These are phyloP conservation scores for Hagleromyces aurorensis DNA, from an alignment of 805 yeast species.

Conservation along the genomic window DNA sequence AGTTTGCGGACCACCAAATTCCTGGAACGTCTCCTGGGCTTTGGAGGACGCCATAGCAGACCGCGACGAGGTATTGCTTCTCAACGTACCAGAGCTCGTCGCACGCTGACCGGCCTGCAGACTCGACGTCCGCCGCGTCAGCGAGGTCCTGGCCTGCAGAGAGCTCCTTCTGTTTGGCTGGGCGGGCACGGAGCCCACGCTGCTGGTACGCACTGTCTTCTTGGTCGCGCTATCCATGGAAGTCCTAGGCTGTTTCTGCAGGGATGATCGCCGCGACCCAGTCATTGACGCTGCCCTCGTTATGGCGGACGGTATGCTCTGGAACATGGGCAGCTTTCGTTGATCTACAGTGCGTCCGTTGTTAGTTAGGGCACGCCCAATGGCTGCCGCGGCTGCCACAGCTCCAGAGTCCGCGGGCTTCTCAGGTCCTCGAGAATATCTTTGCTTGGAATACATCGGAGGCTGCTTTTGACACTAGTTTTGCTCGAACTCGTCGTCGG, in stretches of 20 bases:
- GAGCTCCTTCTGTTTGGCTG: slow-evolving; percentile 5
- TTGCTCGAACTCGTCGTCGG: neutral
- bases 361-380: slow-evolving; percentile 40
- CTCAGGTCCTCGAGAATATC: slow-evolving; percentile 10
- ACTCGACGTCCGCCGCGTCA: neutral
- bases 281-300: slow-evolving; percentile 11
- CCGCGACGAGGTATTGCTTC: neutral
- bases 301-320: slow-evolving; percentile 8
- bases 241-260: slow-evolving; percentile 8
- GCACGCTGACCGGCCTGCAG: neutral
- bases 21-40: slow-evolving; percentile 28
- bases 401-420: slow-evolving; percentile 40
- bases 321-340: slow-evolving; percentile 20
- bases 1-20: slow-evolving; percentile 29
- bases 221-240: slow-evolving; percentile 5
- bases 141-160: too few species aligned
- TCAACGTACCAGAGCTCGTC: neutral
- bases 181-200: too few species aligned
- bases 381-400: slow-evolving; percentile 54
- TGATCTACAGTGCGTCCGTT: slow-evolving; percentile 23
- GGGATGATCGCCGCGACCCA: slow-evolving; percentile 9
- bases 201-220: too few species aligned
- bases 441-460: slow-evolving; percentile 12
- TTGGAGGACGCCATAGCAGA: too few species aligned
- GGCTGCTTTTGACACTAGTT: neutral